phyloP scores from a whole-genome alignment of 169 alveolate genomes.

The Plasmodium billcollinsi region DNA sequence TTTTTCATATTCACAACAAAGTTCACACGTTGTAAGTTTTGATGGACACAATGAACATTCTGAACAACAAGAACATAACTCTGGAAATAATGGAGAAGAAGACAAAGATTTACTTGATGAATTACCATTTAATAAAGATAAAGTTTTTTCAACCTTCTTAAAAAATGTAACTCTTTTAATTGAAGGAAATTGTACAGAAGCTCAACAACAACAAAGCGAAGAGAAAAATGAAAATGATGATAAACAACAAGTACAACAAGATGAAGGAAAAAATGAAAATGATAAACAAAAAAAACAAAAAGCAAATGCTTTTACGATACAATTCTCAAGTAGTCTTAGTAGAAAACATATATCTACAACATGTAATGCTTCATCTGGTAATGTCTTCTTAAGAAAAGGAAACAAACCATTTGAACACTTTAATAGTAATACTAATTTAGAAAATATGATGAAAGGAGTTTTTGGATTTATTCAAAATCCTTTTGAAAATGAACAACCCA shows the following conservation, averaged over 20 bases:
- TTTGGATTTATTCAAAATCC: conserved; percentile 19
- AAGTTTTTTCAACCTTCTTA: conserved; percentile 12
- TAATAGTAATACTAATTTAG: not conserved
- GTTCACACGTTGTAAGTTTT: conserved; percentile 3
- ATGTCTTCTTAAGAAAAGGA: not conserved
- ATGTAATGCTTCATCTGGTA: not conserved
- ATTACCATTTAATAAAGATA: conserved; percentile 22
- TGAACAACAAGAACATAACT: not conserved
- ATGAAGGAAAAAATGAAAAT: too few species aligned
- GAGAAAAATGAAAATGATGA: too few species aligned
- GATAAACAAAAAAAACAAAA: too few species aligned
- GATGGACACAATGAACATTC: not conserved
- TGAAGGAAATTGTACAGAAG: conserved; percentile 25
- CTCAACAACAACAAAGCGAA: not conserved
- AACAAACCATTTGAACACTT: too few species aligned
- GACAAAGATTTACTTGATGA: not conserved
- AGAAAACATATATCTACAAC: not conserved
- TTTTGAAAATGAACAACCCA: not conserved
- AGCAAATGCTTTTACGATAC: too few species aligned
- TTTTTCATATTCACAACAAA: conserved; percentile 15
- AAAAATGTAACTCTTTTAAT: conserved; percentile 12
- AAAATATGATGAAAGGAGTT: conserved; percentile 36
- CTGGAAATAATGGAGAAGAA: not conserved
- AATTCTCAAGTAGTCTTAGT: too few species aligned
- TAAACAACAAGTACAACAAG: too few species aligned